These are phyloP conservation scores for Craterostigma plantagineum DNA, from an alignment of 257 asterid species.

Conservation along the genomic window DNA sequence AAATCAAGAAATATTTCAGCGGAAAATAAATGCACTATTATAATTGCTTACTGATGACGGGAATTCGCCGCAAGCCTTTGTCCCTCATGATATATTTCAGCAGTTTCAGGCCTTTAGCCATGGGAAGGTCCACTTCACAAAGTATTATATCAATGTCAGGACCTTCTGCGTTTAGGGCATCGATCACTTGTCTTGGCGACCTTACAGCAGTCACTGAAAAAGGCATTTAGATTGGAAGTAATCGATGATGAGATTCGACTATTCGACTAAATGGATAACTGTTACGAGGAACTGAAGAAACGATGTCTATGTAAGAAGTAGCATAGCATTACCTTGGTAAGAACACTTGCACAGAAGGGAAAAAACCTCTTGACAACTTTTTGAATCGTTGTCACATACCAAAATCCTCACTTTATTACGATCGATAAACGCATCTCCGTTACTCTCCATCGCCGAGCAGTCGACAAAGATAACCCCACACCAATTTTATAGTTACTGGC, in stretches of 20 bases:
- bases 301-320: background rate
- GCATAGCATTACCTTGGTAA: conserved; percentile 49
- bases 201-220: conserved; percentile 58
- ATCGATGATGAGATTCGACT: no score
- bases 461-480: conserved; percentile 23
- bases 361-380: conserved; percentile 52
- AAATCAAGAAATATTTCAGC: no score
- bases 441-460: conserved; percentile 30
- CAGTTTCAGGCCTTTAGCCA: conserved; percentile 68
- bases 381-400: conserved; percentile 73
- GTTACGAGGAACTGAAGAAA: background rate
- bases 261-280: no score
- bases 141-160: conserved; percentile 81
- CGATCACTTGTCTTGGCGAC: conserved; percentile 87
- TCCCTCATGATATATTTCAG: conserved; percentile 67
- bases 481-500: conserved; percentile 3
- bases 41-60: conserved; percentile 52
- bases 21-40: conserved; percentile 5
- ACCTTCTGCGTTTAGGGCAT: conserved; percentile 85
- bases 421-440: conserved; percentile 75
- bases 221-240: no score
- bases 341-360: conserved; percentile 72
- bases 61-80: conserved; percentile 63
- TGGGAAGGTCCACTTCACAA: conserved; percentile 81
- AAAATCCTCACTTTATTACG: conserved; percentile 83